phyloP scores from a whole-genome alignment of 192 early-diverging fungal species.

The Phycomyces nitens region DNA sequence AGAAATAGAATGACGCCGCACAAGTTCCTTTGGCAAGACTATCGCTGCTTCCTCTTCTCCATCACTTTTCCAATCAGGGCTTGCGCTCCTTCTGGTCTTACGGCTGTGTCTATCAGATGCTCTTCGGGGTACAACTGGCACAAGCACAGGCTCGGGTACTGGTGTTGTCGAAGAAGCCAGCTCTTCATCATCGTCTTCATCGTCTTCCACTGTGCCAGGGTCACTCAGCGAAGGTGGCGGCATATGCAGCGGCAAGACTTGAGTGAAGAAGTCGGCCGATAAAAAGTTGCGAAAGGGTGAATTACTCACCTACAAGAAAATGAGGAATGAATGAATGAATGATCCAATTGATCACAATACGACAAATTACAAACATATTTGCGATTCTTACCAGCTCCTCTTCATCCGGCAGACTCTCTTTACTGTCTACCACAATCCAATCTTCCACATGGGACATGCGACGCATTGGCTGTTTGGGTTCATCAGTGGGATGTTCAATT shows the following conservation, averaged over 20 bases:
- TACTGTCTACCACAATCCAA: conserved; percentile 34
- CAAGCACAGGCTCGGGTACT: no score
- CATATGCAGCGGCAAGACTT: conserved; percentile 34
- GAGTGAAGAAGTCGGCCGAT: conserved; percentile 31
- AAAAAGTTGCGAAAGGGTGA: conserved; percentile 32
- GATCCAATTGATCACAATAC: no score
- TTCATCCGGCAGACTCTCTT: conserved; percentile 37
- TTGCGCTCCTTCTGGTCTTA: neutral
- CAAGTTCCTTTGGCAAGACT: neutral
- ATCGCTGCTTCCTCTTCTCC: conserved; percentile 9
- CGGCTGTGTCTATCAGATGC: neutral
- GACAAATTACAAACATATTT: neutral
- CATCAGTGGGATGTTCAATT: neutral
- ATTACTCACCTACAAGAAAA: conserved; percentile 12
- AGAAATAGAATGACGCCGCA: conserved; percentile 17
- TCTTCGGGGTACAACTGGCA: no score
- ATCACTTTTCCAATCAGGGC: conserved; percentile 11
- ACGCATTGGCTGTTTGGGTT: conserved; percentile 13
- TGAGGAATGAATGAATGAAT: no score
- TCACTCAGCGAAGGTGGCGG: conserved; percentile 36
- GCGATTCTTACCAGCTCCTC: conserved; percentile 31
- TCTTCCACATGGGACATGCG: conserved; percentile 40
- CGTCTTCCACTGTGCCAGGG: conserved; percentile 1
- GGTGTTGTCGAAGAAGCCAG: no score
- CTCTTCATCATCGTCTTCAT: conserved; percentile 9